Base-by-base conservation (phyloP, 352 stramenopile genomes). In the Pilasporangium apinafurcum region DNA sequence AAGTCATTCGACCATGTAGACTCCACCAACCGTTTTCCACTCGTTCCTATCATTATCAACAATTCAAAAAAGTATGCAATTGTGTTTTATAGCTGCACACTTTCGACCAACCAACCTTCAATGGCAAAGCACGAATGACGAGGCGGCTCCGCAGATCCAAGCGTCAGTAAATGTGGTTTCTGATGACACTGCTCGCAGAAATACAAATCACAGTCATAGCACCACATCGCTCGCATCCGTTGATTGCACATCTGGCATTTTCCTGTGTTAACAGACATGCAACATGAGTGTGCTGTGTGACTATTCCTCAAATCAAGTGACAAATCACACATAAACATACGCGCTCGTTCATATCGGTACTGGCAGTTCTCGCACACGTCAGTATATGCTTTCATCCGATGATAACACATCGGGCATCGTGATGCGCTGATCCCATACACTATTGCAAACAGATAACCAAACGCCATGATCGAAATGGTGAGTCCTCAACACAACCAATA, bases 361-460 rank as follows among this genome's bases (percentile, higher is more conserved):
- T 62, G 26, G 53, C 74, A 86, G 45, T 59, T 69, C 12, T 47
- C 48, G 39, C 70, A 86, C 10, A 51, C 46, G 4, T 59, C 48
- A 14, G 32, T 66, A 21, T 54, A 61, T 12, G 37, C 33, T 31
- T 54, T 67, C 14, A 83, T 43, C 38, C 59, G 67, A 12, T 58
- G 41, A 16, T 67, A 63, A 43, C 74, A 86, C 31, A 59, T 56
- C 33, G 50, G 53, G 31, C 74, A 86, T 10, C 66, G 60, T 28
- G 58, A 66, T 18, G 45, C 58, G 51, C 59, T 84, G 45, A 86
- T 78, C 13, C 74, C 74, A 24, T 83, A 84, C 56, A 83, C 74
- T 86, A 37, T 8, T n/a, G 24, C 3, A 5, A 21, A 8, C 21
- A 35, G 8, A 16, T n/a, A n/a, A 43, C 17, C 24, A 16, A 51